These are phyloP conservation scores for Lepidopterella palustris DNA, from an alignment of 495 filamentous ascomycete species.

Conservation along the genomic window DNA sequence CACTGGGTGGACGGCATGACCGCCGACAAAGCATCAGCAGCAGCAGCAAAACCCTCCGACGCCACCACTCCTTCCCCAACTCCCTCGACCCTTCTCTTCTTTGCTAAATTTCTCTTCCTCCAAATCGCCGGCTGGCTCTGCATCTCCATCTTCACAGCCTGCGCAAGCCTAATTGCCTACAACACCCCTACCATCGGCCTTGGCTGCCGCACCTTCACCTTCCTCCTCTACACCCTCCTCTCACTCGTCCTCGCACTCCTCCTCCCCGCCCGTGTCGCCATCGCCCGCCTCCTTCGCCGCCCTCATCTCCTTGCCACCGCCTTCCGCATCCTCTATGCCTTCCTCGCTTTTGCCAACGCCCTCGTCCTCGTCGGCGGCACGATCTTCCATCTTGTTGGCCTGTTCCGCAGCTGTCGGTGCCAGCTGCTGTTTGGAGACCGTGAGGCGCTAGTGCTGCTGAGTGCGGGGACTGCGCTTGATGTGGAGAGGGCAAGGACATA, in stretches of 20 bases:
- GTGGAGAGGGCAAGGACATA: neutral
- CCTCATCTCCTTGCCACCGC: neutral
- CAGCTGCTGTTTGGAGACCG: neutral
- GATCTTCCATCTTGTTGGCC: neutral
- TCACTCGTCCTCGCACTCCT: constrained; percentile 8
- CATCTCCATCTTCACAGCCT: constrained; percentile 28
- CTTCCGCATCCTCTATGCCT: neutral
- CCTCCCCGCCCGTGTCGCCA: neutral
- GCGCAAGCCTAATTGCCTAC: constrained; percentile 29
- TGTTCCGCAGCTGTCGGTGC: constrained; percentile 1
- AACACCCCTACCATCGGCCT: constrained; percentile 30
- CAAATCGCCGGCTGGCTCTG: constrained; percentile 29
- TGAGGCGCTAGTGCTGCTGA: neutral
- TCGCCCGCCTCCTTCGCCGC: neutral
- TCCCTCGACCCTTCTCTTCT: neutral
- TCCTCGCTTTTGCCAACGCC: neutral
- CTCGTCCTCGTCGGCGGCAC: constrained; percentile 8
- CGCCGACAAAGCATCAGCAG: neutral
- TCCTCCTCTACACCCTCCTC: constrained; percentile 27
- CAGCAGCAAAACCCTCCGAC: neutral
- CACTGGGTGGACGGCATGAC: neutral
- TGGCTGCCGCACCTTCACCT: constrained; percentile 29
- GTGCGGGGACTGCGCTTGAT: neutral
- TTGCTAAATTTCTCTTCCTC: constrained; percentile 13
- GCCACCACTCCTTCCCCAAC: no score